phyloP scores from a whole-genome alignment of 176 grass and related monocot species.

The Otatea glauca region DNA sequence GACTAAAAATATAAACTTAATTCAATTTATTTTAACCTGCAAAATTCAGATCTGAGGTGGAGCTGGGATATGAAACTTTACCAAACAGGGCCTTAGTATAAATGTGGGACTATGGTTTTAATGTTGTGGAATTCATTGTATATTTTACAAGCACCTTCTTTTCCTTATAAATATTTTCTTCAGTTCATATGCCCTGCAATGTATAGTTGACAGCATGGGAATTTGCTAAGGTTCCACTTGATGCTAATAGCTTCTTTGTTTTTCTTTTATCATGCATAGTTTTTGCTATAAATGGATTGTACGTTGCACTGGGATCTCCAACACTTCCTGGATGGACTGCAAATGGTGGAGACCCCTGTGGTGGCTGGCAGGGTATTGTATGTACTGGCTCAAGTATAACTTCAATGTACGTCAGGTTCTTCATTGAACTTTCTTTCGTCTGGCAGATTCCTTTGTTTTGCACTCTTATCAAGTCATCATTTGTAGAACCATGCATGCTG shows the following conservation, averaged over 20 bases:
- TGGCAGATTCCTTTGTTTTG: background rate
- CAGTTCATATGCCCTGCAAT: constrained; percentile 31
- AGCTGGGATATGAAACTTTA: no score
- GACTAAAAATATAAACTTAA: no score
- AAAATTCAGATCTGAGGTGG: no score
- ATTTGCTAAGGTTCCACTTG: background rate
- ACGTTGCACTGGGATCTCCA: constrained; percentile 73
- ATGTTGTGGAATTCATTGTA: background rate
- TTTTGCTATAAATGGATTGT: constrained; percentile 83
- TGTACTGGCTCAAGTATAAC: constrained; percentile 81
- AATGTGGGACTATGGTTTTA: background rate
- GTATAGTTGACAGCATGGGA: background rate
- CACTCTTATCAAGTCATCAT: constrained; percentile 35
- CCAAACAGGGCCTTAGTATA: no score
- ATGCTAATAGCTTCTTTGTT: constrained; percentile 23
- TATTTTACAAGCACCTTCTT: background rate
- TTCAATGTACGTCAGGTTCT: constrained; percentile 75
- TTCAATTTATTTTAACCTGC: no score
- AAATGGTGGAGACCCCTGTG: constrained; percentile 90
- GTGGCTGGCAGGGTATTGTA: constrained; percentile 78
- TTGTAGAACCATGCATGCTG: constrained; percentile 84
- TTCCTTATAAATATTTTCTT: background rate
- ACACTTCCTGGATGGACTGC: constrained; percentile 81
- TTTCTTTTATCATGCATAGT: constrained; percentile 54
- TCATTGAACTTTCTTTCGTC: constrained; percentile 36